Evolutionary conservation across 768 basidiomycete genomes (phyloP).

Genomic region (Lactarius deliciosus): DNA sequence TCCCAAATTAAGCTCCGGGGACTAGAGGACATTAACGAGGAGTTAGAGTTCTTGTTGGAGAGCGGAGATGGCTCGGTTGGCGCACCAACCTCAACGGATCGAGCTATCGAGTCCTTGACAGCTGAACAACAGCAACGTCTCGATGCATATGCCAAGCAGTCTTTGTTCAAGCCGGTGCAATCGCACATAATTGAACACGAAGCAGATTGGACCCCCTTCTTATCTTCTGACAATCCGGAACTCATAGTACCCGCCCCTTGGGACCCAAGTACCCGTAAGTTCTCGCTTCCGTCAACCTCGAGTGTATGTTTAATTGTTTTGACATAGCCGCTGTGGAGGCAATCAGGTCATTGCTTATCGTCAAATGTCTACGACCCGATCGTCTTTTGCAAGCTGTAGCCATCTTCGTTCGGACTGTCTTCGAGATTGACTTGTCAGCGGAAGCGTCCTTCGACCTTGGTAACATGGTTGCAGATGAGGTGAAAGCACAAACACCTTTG

Average conservation of each 20-base stretch:
- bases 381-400: slow-evolving; percentile 83
- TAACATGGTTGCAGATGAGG: slow-evolving; percentile 75
- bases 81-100: slow-evolving; percentile 38
- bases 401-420: slow-evolving; percentile 70
- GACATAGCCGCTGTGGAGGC: slow-evolving; percentile 65
- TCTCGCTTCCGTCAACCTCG: background rate
- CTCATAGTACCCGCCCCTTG: slow-evolving; percentile 70
- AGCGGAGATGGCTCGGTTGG: slow-evolving; percentile 66
- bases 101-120: slow-evolving; percentile 52
- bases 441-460: slow-evolving; percentile 76
- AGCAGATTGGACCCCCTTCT: slow-evolving; percentile 69
- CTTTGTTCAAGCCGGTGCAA: slow-evolving; percentile 76
- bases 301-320: slow-evolving; percentile 27
- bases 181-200: slow-evolving; percentile 59
- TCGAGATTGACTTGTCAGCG: slow-evolving; percentile 74
- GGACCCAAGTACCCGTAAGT: slow-evolving; percentile 75
- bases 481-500: slow-evolving; percentile 77
- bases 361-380: slow-evolving; percentile 93
- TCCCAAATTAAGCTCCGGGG: slow-evolving; percentile 87
- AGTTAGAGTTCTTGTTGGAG: slow-evolving; percentile 90
- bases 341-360: slow-evolving; percentile 70
- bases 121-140: slow-evolving; percentile 70
- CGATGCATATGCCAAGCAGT: slow-evolving; percentile 65
- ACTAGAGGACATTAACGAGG: slow-evolving; percentile 75
- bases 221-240: slow-evolving; percentile 68